These are phyloP conservation scores for grape (Vitis vinifera) DNA, from an alignment of 164 flowering plant genomes.

Conservation along the genomic window DNA sequence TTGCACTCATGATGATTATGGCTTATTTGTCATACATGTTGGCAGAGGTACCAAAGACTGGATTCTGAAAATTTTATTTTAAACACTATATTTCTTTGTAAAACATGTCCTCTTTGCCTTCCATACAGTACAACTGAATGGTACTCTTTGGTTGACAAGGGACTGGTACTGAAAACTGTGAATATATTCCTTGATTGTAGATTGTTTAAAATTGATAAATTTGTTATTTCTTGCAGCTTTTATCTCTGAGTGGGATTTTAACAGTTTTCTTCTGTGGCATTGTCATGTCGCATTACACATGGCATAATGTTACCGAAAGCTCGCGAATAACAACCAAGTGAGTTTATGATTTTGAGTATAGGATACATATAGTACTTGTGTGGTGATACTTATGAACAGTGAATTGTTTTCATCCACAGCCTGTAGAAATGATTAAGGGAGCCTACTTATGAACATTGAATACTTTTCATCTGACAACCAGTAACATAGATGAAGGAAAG, in stretches of 20 bases:
- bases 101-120: too few species aligned
- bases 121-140: too few species aligned
- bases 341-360: constrained; percentile 11
- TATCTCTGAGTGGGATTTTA: constrained; percentile 56
- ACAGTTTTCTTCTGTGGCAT: constrained; percentile 70
- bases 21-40: constrained; percentile 66
- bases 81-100: too few species aligned
- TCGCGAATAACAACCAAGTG: constrained; percentile 61
- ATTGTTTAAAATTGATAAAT: not conserved
- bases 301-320: constrained; percentile 67
- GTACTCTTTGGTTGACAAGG: too few species aligned
- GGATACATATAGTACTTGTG: too few species aligned
- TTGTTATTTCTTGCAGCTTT: constrained; percentile 37
- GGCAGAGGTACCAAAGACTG: constrained; percentile 46
- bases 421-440: too few species aligned
- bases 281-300: constrained; percentile 73
- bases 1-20: constrained; percentile 65
- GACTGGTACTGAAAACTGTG: too few species aligned
- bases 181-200: not conserved
- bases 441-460: too few species aligned
- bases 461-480: too few species aligned
- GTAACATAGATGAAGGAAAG: too few species aligned
- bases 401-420: too few species aligned
- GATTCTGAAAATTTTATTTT: not conserved
- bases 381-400: too few species aligned